Base-by-base conservation (phyloP, 176 grass and related monocot genomes). In the Tuctoria greenei region DNA sequence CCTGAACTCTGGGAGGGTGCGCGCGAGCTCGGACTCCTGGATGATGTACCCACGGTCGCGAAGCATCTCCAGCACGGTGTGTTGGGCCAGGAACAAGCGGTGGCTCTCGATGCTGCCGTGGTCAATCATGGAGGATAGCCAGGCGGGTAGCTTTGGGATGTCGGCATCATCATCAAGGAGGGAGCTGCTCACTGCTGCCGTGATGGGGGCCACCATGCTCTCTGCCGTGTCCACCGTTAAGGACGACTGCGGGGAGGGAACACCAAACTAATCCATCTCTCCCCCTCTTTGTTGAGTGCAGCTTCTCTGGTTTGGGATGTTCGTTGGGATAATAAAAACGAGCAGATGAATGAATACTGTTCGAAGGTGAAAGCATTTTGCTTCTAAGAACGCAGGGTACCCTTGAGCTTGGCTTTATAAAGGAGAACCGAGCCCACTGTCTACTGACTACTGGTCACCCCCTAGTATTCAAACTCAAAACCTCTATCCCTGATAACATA, bases 61-160 rank as follows among this genome's bases (percentile, higher is more conserved):
- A 28, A 97, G 84, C 91, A 97, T 97, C 86, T 97, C 91, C 61
- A 94, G 75, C 50, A 78, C 79, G 55, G 95, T 98, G 18, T 91
- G 95, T 23, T 86, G 89, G 67, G 88, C 95, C 61, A 94, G 86
- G 87, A 94, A 98, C 60, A 92, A 84, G 27, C 91, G 95, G 60
- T 81, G 69, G 69, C 82, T 90, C 75, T 98, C 95, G 58, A 86
- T 72, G 71, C 74, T 77, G 41, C 82, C 59, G 39, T 45, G 62
- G 76, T 94, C 86, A 35, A 94, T 20, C 86, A 98, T 84, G 26
- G 89, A 60, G 51, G 74, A 73, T 23, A 98, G 81, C 89, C 91
- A 92, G 55, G 15, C 50, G 37, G 75, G 13, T 4, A 69, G 66
- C 69, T 81, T 73, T 21, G 67, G 76, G 28, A 61, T 45, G 13